A percentile compares a stretch with the other conserved stretches of the same genome.
These are phyloP conservation scores for Morella rubra DNA, from an alignment of 306 rosid species.

Conservation along the genomic window DNA sequence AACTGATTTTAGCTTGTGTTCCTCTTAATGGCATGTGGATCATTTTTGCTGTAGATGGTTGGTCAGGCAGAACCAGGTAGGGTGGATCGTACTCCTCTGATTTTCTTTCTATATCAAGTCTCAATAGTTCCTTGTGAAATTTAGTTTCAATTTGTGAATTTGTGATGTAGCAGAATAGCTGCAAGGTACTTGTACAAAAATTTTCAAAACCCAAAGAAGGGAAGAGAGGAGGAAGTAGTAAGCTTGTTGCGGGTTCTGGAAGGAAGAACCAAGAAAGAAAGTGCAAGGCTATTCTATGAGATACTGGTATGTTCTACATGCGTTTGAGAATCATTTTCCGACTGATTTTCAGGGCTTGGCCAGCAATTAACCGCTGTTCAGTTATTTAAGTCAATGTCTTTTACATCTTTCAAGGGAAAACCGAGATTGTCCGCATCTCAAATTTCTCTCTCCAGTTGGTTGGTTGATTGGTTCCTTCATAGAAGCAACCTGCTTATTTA, in stretches of 20 bases:
- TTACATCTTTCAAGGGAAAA: neutral
- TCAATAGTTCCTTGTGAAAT: slow-evolving; percentile 14
- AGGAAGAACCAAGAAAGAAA: slow-evolving; percentile 54
- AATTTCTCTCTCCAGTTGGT: neutral
- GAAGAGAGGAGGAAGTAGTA: slow-evolving; percentile 33
- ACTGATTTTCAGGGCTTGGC: slow-evolving; percentile 6
- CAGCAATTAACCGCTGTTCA: neutral
- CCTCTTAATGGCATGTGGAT: slow-evolving; percentile 28
- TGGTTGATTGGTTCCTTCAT: neutral
- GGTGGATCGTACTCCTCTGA: slow-evolving; percentile 27
- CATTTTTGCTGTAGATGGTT: slow-evolving; percentile 52
- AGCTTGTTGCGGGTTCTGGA: slow-evolving; percentile 46
- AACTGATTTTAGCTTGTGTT: slow-evolving; percentile 20
- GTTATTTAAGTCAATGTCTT: neutral
- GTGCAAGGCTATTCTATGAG: slow-evolving; percentile 77
- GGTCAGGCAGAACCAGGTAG: slow-evolving; percentile 79
- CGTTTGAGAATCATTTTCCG: slow-evolving; percentile 16
- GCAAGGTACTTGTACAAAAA: slow-evolving; percentile 47
- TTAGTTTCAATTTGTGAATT: slow-evolving; percentile 13
- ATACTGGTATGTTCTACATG: slow-evolving; percentile 58
- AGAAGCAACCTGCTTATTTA: too few species aligned
- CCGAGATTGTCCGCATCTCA: neutral
- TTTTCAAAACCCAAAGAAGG: slow-evolving; percentile 36
- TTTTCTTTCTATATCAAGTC: slow-evolving; percentile 1
- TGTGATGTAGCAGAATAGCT: slow-evolving; percentile 50